Evolutionary conservation across 2,329 filamentous ascomycete species (phyloP).

Genomic region (Ophiostoma sp.): DNA sequence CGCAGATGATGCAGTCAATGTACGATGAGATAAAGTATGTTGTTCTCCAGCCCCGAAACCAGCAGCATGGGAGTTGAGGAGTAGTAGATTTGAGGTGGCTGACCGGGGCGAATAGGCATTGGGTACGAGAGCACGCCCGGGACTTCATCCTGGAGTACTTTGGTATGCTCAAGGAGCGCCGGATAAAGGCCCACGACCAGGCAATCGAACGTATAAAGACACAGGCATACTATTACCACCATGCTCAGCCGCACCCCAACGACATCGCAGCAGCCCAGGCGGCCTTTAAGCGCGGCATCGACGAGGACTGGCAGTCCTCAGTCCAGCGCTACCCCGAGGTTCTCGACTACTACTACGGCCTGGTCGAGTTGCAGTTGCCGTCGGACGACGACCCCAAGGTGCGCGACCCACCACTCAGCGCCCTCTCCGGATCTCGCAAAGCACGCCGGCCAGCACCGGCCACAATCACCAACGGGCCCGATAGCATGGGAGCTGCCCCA

Average conservation of each 20-base stretch:
- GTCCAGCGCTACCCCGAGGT: slow-evolving; percentile 74
- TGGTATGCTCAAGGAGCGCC: slow-evolving; percentile 53
- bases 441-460: slow-evolving; percentile 36
- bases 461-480: slow-evolving; percentile 22
- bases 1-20: slow-evolving; percentile 56
- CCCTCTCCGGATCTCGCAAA: slow-evolving; percentile 46
- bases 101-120: slow-evolving; percentile 41
- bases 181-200: slow-evolving; percentile 51
- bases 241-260: slow-evolving; percentile 52
- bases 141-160: slow-evolving; percentile 65
- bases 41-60: not conserved
- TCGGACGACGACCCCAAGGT: slow-evolving; percentile 55
- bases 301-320: slow-evolving; percentile 71
- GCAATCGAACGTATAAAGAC: slow-evolving; percentile 52
- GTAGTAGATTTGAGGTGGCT: not conserved
- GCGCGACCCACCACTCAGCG: slow-evolving; percentile 55
- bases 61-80: not conserved
- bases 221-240: slow-evolving; percentile 52
- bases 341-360: slow-evolving; percentile 71
- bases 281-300: slow-evolving; percentile 65
- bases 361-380: slow-evolving; percentile 62
- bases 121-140: slow-evolving; percentile 61
- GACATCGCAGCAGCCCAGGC: slow-evolving; percentile 61
- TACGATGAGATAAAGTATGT: slow-evolving; percentile 59
- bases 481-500: slow-evolving; percentile 12